Percentiles rank a stretch among this genome's conserved stretches.
These are phyloP conservation scores for Porcisia hertigi DNA, from an alignment of 208 protist species.

Conservation along the genomic window DNA sequence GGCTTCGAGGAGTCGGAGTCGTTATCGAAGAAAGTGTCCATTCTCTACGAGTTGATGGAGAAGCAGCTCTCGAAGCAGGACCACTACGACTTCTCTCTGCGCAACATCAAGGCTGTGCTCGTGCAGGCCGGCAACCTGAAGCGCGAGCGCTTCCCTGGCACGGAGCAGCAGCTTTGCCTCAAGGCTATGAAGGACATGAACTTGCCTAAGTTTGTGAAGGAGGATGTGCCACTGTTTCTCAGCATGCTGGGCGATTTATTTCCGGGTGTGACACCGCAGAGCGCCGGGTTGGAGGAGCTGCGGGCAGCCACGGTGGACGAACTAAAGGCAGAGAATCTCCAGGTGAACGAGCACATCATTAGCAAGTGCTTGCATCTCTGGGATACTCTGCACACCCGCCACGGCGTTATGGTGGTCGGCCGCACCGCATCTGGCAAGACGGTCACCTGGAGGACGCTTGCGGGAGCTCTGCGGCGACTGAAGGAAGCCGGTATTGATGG, in stretches of 20 bases:
- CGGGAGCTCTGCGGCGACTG: slow-evolving; percentile 76
- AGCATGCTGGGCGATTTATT: slow-evolving; percentile 97
- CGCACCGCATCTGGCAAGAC: slow-evolving; percentile 95
- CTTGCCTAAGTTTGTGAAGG: slow-evolving; percentile 96
- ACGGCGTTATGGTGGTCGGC: slow-evolving; percentile 99
- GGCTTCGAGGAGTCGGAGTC: slow-evolving; percentile 95
- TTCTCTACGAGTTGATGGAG: slow-evolving; percentile 96
- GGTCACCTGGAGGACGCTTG: slow-evolving; percentile 92
- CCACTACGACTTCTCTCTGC: slow-evolving; percentile 98
- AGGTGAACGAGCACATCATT: slow-evolving; percentile 85
- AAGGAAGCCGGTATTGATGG: slow-evolving; percentile 83
- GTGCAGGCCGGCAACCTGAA: slow-evolving; percentile 95
- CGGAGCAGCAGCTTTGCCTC: slow-evolving; percentile 96
- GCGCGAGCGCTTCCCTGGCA: slow-evolving; percentile 87
- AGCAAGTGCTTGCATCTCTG: slow-evolving; percentile 96
- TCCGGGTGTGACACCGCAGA: slow-evolving; percentile 88
- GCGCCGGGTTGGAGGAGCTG: slow-evolving; percentile 83
- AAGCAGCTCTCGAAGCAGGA: slow-evolving; percentile 98
- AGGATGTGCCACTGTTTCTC: slow-evolving; percentile 96
- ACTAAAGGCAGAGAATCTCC: slow-evolving; percentile 71
- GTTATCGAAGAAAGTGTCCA: slow-evolving; percentile 96
- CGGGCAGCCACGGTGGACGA: slow-evolving; percentile 77
- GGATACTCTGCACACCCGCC: slow-evolving; percentile 96
- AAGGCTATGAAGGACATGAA: slow-evolving; percentile 97
- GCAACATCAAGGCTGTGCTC: slow-evolving; percentile 97